phyloP scores from a whole-genome alignment of 2,329 filamentous ascomycete species.

The Aspergillaceae sp. region DNA sequence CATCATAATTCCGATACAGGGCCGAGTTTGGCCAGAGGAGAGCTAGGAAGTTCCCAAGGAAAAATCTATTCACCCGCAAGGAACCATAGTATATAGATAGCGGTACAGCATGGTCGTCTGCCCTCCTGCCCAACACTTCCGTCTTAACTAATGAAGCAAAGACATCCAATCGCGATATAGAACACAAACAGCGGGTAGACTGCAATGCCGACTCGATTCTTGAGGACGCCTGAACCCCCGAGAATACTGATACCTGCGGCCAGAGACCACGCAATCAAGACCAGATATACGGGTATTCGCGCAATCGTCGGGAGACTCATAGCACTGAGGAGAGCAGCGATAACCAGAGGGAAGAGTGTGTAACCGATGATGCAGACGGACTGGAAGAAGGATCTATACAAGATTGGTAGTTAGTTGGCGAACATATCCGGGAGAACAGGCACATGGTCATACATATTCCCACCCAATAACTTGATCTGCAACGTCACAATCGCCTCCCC shows the following conservation, averaged over 20 bases:
- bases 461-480: slow-evolving; percentile 92
- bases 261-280: slow-evolving; percentile 84
- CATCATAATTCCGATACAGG: too few species aligned
- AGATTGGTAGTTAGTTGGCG: slow-evolving; percentile 6
- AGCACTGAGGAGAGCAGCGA: slow-evolving; percentile 82
- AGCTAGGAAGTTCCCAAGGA: background rate
- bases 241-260: slow-evolving; percentile 94
- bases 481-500: slow-evolving; percentile 94
- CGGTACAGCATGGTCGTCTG: too few species aligned
- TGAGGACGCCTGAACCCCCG: slow-evolving; percentile 88
- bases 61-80: background rate
- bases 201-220: slow-evolving; percentile 86
- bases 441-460: slow-evolving; percentile 74
- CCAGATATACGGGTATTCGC: slow-evolving; percentile 80
- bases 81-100: background rate
- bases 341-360: slow-evolving; percentile 91
- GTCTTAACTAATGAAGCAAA: slow-evolving; percentile 79
- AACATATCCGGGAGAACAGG: background rate
- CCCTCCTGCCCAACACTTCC: background rate
- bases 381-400: slow-evolving; percentile 81
- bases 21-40: slow-evolving; percentile 4
- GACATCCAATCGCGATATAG: slow-evolving; percentile 82
- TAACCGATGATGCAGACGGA: slow-evolving; percentile 97
- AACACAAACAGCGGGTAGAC: slow-evolving; percentile 94
- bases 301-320: slow-evolving; percentile 69